Base-by-base conservation (phyloP, 768 basidiomycete species). In the Tremella mesenterica region DNA sequence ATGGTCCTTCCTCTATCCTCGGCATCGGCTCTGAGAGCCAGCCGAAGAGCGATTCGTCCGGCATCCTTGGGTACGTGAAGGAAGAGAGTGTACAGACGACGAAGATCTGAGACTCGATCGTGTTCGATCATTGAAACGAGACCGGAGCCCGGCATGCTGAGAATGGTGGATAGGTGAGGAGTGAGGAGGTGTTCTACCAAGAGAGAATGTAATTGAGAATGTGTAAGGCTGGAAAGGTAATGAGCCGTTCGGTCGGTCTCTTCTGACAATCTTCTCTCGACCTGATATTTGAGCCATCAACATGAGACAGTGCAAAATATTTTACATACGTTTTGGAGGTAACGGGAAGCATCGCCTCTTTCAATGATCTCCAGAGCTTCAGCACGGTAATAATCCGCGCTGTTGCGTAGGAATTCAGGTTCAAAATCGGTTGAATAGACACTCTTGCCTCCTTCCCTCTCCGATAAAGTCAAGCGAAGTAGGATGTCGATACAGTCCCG, bases 401-500 rank as follows among this genome's bases (percentile, higher is more conserved):
- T 95, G 62, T 88, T 84, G 43, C 76, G 75, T 45, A 99, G 77
- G 53, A 97, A 79, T 0, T 79, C 77, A 0, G 87, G 88, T 73
- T 97, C 92, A 31, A 97, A 77, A 67, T 88, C 84, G 47, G 80
- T 79, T 59, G 83, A 81, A 76, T 97, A 99, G 4, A 91, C 80
- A 0, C 83, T 67, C 57, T 83, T 56, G 45, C 67, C 52, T 70
- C 73, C 31, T 44, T 65, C 33, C 10, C 47, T 27, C 28, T 48
- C 47, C 76, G 78, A 18, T 75, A 43, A 61, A 47, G 25, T 59
- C 26, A 97, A 79, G 52, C 83, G 79, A 33, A 86, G 75, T 43
- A 95, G 80, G 41, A 96, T 83, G 36, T 90, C 87, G 20, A 92
- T 83, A 58, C 86, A 89, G 60, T 85, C 86, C 65, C 88, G 86